Conservation (phyloP, 176 grass and related monocot species). For the Chrysopogon serrulatus region DNA sequence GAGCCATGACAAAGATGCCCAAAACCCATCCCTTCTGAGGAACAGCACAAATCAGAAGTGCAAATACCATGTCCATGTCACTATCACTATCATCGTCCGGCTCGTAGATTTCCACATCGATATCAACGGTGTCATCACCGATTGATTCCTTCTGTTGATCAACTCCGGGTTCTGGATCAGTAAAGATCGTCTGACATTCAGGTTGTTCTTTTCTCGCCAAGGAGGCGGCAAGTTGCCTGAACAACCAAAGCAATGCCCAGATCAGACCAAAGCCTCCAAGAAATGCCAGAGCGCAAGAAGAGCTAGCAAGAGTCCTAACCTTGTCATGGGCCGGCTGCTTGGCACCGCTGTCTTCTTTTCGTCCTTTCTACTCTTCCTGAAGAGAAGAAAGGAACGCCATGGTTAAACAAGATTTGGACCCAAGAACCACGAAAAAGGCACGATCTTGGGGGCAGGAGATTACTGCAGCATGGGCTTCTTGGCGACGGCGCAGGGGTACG, state of each 20-base stretch:
- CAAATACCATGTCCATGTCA: slow-evolving; percentile 55
- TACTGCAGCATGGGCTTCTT: slow-evolving; percentile 66
- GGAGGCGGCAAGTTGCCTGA: slow-evolving; percentile 56
- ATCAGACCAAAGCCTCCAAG: neutral
- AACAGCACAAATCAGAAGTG: neutral
- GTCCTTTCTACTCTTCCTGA: slow-evolving; percentile 31
- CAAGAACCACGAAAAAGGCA: slow-evolving; percentile 11
- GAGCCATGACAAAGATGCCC: neutral
- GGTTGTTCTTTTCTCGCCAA: slow-evolving; percentile 33
- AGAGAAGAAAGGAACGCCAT: neutral
- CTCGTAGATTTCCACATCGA: slow-evolving; percentile 20
- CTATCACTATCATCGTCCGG: neutral
- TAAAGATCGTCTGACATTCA: slow-evolving; percentile 18
- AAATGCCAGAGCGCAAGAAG: slow-evolving; percentile 3
- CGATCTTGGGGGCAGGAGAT: slow-evolving; percentile 6
- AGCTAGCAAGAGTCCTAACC: slow-evolving; percentile 27
- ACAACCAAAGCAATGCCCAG: neutral
- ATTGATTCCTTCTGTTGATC: slow-evolving; percentile 14
- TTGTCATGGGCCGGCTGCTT: slow-evolving; percentile 50
- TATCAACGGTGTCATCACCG: neutral
- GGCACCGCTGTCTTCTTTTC: slow-evolving; percentile 22
- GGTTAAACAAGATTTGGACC: slow-evolving; percentile 20
- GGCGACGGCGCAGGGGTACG: slow-evolving; percentile 29
- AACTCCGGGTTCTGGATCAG: neutral
- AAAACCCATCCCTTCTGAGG: neutral